Evolutionary conservation across 108 stramenopile species (phyloP).

Genomic region (Cyclotella baltica): DNA sequence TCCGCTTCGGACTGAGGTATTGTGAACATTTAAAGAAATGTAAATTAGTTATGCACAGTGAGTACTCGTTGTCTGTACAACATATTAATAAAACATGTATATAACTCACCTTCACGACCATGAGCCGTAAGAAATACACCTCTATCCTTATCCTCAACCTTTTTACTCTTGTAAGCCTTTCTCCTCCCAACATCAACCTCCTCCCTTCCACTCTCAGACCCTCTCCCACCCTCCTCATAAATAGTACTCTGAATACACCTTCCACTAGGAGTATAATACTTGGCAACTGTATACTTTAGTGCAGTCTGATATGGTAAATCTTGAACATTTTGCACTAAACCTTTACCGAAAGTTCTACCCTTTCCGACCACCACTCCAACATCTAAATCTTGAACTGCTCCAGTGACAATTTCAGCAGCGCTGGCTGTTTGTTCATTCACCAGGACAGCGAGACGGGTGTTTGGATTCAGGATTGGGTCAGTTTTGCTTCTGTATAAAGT

Average conservation of each 20-base stretch:
- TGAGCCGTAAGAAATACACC: conserved; percentile 74
- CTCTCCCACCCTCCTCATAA: conserved; percentile 81
- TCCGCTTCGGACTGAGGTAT: conserved; percentile 77
- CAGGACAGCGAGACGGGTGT: conserved; percentile 89
- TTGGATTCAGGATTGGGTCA: conserved; percentile 81
- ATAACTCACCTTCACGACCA: conserved; percentile 69
- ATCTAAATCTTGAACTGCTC: conserved; percentile 97
- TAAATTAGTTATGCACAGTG: too few relatives aligned
- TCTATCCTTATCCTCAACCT: conserved; percentile 75
- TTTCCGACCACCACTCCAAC: conserved; percentile 93
- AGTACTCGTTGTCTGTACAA: background rate
- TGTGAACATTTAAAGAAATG: too few relatives aligned
- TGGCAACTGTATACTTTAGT: conserved; percentile 96
- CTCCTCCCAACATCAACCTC: conserved; percentile 43
- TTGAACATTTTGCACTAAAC: conserved; percentile 97
- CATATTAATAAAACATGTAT: background rate
- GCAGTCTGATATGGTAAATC: conserved; percentile 85
- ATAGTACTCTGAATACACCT: conserved; percentile 90
- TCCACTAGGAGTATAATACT: conserved; percentile 97
- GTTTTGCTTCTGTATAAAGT: conserved; percentile 81
- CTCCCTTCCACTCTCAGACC: conserved; percentile 16
- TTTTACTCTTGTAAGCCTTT: conserved; percentile 58
- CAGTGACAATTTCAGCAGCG: conserved; percentile 96
- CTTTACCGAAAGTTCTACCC: conserved; percentile 95
- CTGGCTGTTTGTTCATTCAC: conserved; percentile 92